phyloP scores from a whole-genome alignment of 345 rosid species.

The Clarkia xantiana region DNA sequence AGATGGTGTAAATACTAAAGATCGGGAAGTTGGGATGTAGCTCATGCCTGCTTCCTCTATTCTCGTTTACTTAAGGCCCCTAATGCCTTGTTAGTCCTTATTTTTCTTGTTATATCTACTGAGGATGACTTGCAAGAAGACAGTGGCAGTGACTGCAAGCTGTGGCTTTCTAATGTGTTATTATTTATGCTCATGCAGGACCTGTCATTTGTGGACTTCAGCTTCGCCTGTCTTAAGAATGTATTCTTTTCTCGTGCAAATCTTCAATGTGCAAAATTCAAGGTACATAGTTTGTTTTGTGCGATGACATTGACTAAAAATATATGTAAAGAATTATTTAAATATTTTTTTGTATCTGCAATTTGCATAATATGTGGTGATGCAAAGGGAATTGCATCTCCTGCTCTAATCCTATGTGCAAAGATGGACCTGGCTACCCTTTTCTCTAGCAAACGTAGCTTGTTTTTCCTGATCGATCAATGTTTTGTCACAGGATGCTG shows the following conservation, averaged over 20 bases:
- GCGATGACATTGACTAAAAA: neutral
- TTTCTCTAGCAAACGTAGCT: neutral
- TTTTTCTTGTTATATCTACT: neutral
- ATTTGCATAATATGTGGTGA: neutral
- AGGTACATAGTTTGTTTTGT: constrained; percentile 27
- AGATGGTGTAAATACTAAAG: too few species aligned
- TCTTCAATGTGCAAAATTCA: constrained; percentile 73
- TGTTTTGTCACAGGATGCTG: constrained; percentile 40
- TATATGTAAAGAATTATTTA: neutral
- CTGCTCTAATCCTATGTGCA: neutral
- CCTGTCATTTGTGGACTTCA: constrained; percentile 71
- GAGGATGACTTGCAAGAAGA: neutral
- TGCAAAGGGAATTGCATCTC: neutral
- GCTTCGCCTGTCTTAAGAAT: constrained; percentile 70
- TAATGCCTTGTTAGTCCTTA: neutral
- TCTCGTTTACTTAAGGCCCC: neutral
- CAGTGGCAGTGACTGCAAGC: neutral
- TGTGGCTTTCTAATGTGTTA: neutral
- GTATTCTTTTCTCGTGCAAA: constrained; percentile 88
- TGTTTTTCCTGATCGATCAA: neutral
- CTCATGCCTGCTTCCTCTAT: too few species aligned
- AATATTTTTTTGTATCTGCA: neutral
- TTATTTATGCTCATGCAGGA: constrained; percentile 37
- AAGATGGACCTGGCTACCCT: neutral
- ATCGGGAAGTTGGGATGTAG: too few species aligned